A percentile compares a stretch with the other conserved stretches of the same genome.
Evolutionary conservation across 2,329 filamentous ascomycete species (phyloP).

Genomic region (Scedosporium aurantiacum): DNA sequence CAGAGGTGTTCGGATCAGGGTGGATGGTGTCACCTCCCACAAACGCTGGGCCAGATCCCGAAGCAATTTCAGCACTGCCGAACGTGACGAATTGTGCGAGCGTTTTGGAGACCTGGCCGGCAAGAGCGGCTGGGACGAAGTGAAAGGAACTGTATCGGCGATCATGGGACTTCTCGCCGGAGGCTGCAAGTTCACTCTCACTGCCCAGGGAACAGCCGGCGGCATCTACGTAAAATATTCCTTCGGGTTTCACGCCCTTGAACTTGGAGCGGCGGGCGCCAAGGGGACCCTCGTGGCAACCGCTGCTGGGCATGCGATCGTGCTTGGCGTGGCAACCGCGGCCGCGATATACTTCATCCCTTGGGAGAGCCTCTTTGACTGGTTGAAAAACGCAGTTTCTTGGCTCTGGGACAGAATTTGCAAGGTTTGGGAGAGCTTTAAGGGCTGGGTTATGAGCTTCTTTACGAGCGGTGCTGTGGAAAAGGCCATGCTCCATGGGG

Average conservation of each 20-base stretch:
- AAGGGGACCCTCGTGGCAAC: neutral
- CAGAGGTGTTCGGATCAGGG: conserved; percentile 5
- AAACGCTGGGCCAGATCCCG: conserved; percentile 6
- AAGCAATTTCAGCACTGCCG: conserved; percentile 1
- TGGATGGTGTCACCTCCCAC: too few relatives aligned
- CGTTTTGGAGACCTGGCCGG: neutral
- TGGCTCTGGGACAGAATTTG: conserved; percentile 7
- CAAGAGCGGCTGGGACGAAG: conserved; percentile 3
- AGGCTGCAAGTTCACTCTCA: neutral
- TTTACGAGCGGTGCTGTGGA: neutral
- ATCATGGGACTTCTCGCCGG: neutral
- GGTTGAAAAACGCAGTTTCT: conserved; percentile 4
- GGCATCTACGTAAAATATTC: conserved; percentile 7
- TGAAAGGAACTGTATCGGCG: conserved; percentile 1
- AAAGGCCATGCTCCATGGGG: too few relatives aligned
- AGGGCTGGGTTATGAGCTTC: conserved; percentile 1
- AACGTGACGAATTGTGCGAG: neutral
- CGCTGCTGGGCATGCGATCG: neutral
- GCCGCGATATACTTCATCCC: conserved; percentile 8
- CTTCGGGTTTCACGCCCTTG: conserved; percentile 1
- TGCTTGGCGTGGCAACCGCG: conserved; percentile 5
- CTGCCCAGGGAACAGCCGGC: neutral
- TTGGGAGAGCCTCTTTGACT: conserved; percentile 6
- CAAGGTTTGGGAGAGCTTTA: conserved; percentile 2
- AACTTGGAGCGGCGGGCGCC: conserved; percentile 4